phyloP scores from a whole-genome alignment of 805 yeast genomes.

The Schizosaccharomyces lindneri region DNA sequence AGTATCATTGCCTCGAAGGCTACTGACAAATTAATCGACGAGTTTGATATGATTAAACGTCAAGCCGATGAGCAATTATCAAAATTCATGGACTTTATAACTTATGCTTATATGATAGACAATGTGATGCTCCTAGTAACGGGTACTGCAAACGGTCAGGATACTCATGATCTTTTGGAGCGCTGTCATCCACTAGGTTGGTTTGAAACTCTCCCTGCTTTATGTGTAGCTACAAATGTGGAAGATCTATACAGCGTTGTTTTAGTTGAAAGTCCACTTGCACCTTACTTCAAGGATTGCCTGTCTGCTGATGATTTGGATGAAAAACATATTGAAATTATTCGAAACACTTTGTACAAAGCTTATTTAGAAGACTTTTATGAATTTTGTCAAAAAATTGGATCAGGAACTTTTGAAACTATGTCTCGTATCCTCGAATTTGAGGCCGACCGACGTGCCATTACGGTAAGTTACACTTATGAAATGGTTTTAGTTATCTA shows the following conservation, averaged over 20 bases:
- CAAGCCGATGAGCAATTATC: slow-evolving; percentile 64
- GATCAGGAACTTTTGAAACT: slow-evolving; percentile 54
- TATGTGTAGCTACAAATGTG: slow-evolving; percentile 81
- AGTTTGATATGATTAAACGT: slow-evolving; percentile 61
- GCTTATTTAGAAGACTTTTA: slow-evolving; percentile 80
- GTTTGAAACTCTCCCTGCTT: slow-evolving; percentile 92
- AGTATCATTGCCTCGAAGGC: slow-evolving; percentile 64
- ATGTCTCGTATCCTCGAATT: slow-evolving; percentile 58
- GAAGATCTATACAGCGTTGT: slow-evolving; percentile 84
- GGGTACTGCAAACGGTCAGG: slow-evolving; percentile 89
- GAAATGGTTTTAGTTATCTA: too few relatives aligned
- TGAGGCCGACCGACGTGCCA: slow-evolving; percentile 87
- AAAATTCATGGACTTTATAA: slow-evolving; percentile 71
- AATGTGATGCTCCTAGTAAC: slow-evolving; percentile 88
- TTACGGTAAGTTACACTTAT: slow-evolving; percentile 21
- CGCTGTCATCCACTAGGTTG: slow-evolving; percentile 95
- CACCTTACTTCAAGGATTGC: slow-evolving; percentile 84
- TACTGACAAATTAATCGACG: slow-evolving; percentile 46
- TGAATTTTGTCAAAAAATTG: slow-evolving; percentile 37
- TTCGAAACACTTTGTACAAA: slow-evolving; percentile 73
- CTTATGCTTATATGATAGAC: slow-evolving; percentile 95
- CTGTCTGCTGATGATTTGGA: slow-evolving; percentile 60
- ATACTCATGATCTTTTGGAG: slow-evolving; percentile 60
- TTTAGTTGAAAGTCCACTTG: slow-evolving; percentile 85
- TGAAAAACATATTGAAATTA: slow-evolving; percentile 83